These are phyloP conservation scores for Boehmeria nivea DNA, from an alignment of 306 rosid species.

Conservation along the genomic window DNA sequence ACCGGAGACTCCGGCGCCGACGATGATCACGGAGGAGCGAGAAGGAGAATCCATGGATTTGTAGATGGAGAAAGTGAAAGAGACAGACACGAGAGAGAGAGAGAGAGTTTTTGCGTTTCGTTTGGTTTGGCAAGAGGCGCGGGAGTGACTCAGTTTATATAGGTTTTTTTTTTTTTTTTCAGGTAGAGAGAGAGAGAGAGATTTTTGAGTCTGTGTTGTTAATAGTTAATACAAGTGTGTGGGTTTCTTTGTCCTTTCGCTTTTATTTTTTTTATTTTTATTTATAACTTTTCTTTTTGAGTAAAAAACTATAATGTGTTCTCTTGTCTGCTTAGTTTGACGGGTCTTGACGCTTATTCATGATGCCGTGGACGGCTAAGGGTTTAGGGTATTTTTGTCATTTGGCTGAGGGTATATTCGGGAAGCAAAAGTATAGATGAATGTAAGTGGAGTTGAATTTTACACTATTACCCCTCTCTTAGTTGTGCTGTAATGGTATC, in stretches of 20 bases:
- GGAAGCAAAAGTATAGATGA: too few relatives aligned
- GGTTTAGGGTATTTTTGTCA: constrained; percentile 1
- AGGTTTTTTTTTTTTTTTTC: constrained; percentile 24
- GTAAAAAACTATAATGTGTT: too few relatives aligned
- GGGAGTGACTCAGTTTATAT: constrained; percentile 71
- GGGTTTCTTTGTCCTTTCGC: constrained; percentile 1
- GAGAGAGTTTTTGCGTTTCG: constrained; percentile 13
- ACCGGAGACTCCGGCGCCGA: constrained; percentile 98
- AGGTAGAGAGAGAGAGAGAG: background rate
- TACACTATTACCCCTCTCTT: too few relatives aligned
- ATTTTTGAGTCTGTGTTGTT: constrained; percentile 3
- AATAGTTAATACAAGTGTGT: background rate
- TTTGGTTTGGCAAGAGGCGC: constrained; percentile 22
- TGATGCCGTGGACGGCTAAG: too few relatives aligned
- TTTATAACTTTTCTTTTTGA: too few relatives aligned
- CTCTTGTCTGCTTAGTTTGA: background rate
- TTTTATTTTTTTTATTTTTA: too few relatives aligned
- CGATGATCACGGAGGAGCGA: constrained; percentile 71
- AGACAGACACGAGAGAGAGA: constrained; percentile 15
- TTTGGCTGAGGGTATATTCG: background rate
- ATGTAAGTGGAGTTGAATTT: background rate
- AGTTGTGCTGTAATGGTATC: too few relatives aligned
- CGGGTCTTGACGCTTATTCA: background rate
- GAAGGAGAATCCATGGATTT: constrained; percentile 56
- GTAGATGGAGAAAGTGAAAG: constrained; percentile 1